Evolutionary conservation across 805 yeast genomes (phyloP).

Genomic region (Candida xiaguanensis): DNA sequence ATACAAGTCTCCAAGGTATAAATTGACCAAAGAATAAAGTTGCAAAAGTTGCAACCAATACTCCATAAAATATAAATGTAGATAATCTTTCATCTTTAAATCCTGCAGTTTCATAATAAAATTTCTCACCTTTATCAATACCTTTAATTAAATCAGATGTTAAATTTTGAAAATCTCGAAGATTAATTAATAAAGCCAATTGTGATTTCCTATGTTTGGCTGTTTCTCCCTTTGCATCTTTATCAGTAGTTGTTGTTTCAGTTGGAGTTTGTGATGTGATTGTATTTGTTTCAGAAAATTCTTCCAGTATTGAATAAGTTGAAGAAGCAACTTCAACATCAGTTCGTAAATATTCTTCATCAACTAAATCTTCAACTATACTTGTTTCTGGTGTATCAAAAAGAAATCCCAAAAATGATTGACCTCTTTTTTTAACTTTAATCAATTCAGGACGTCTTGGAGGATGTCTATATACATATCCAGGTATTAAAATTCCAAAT

Average conservation of each 20-base stretch:
- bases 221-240: constrained; percentile 11
- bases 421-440: constrained; percentile 49
- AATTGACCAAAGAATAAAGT: constrained; percentile 45
- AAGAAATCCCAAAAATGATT: constrained; percentile 45
- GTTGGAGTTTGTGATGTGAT: constrained; percentile 6
- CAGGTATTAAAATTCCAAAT: constrained; percentile 63
- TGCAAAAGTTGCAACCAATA: constrained; percentile 28
- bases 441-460: constrained; percentile 41
- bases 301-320: constrained; percentile 12
- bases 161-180: constrained; percentile 70
- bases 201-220: constrained; percentile 19
- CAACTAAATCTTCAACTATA: constrained; percentile 29
- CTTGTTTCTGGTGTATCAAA: constrained; percentile 27
- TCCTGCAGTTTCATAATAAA: constrained; percentile 60
- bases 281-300: constrained; percentile 9
- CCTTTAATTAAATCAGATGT: constrained; percentile 51
- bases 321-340: constrained; percentile 13
- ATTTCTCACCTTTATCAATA: constrained; percentile 49
- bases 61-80: constrained; percentile 50
- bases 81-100: constrained; percentile 68
- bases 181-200: constrained; percentile 49
- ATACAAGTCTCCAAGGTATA: constrained; percentile 62
- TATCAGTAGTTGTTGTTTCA: constrained; percentile 1
- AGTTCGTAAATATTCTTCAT: constrained; percentile 14
- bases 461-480: constrained; percentile 68